Conservation (phyloP, 805 yeast genomes). For the Ogataea pilisensis region DNA sequence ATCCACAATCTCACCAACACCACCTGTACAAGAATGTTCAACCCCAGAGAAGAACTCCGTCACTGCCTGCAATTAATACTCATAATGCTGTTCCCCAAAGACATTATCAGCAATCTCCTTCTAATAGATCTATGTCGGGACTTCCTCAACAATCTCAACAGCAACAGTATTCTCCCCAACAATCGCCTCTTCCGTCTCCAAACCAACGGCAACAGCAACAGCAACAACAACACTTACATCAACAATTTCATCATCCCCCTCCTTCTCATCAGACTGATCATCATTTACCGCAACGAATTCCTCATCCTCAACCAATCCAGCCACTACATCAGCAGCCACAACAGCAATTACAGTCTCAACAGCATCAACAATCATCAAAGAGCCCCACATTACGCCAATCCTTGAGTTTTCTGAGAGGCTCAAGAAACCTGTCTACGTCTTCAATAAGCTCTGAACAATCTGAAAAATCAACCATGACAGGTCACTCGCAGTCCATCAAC, state of each 20-base stretch:
- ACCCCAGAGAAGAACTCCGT: not conserved
- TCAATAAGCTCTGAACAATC: constrained; percentile 19
- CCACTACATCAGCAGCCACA: constrained; percentile 12
- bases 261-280: constrained; percentile 2
- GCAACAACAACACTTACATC: constrained; percentile 1
- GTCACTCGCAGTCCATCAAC: not conserved
- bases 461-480: constrained; percentile 3
- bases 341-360: constrained; percentile 4
- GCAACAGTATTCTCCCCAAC: not conserved
- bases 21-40: not conserved
- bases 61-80: no score
- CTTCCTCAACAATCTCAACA: not conserved
- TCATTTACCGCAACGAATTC: constrained; percentile 1
- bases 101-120: no score
- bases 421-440: constrained; percentile 22
- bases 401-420: constrained; percentile 30
- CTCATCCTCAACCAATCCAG: constrained; percentile 3
- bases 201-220: not conserved
- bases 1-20: no score
- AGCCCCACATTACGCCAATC: constrained; percentile 39
- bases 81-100: no score
- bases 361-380: constrained; percentile 15
- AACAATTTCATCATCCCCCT: constrained; percentile 9
- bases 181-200: not conserved
- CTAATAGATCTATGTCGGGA: no score